Evolutionary conservation across 2,329 filamentous ascomycete genomes (phyloP).

Genomic region (Verticillium dahliae): DNA sequence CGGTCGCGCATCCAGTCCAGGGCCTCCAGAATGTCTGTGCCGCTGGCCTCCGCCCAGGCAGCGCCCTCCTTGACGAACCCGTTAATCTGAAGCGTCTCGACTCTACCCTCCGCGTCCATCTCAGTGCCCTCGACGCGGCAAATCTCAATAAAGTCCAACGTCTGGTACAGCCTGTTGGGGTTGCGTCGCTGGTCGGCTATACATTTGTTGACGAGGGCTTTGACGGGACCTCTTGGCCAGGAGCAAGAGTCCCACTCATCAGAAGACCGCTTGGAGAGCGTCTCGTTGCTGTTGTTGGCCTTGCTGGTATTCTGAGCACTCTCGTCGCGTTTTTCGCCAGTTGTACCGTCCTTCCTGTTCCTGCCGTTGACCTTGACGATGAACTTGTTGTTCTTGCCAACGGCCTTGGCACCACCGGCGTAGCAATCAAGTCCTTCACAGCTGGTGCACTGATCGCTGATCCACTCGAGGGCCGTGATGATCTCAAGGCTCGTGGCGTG

Average conservation of each 20-base stretch:
- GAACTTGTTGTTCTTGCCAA: neutral
- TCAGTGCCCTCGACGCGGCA: neutral
- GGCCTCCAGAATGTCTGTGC: neutral
- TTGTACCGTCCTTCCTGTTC: neutral
- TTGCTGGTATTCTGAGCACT: neutral
- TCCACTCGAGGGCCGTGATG: neutral
- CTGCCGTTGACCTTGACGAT: neutral
- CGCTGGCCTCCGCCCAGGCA: neutral
- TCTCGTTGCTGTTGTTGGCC: neutral
- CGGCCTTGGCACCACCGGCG: neutral
- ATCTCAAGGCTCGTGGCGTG: neutral
- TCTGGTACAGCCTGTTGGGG: neutral
- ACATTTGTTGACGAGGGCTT: neutral
- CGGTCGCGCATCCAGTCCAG: neutral
- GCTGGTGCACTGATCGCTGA: neutral
- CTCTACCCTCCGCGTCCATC: neutral
- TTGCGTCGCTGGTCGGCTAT: neutral
- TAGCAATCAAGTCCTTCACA: neutral
- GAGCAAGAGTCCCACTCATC: neutral
- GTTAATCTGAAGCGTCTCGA: neutral
- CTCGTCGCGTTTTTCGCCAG: neutral
- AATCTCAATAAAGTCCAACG: neutral
- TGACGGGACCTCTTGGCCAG: slow-evolving; percentile 1
- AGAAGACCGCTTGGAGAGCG: neutral
- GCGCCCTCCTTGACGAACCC: neutral